Conservation (phyloP, 169 alveolate genomes). For the Cystoisospora suis region DNA sequence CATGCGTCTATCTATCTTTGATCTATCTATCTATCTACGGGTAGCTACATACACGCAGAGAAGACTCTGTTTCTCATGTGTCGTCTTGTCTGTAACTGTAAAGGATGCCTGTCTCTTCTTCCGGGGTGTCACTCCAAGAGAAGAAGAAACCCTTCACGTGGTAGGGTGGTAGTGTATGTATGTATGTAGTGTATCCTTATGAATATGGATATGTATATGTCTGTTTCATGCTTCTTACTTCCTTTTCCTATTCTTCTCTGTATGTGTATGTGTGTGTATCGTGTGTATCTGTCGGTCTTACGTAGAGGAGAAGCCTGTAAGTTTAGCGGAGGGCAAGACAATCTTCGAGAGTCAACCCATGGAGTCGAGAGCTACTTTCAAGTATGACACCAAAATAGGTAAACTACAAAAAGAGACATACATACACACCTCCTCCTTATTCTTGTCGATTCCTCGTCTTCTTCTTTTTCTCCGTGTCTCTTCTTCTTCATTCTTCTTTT, state of each 20-base stretch:
- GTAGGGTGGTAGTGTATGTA: too few relatives aligned
- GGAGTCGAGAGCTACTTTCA: background rate
- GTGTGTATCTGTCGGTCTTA: background rate
- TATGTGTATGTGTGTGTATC: background rate
- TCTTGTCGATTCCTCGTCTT: background rate
- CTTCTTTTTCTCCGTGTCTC: background rate
- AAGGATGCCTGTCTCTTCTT: too few relatives aligned
- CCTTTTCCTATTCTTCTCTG: background rate
- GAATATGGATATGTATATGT: background rate
- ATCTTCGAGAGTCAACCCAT: constrained; percentile 32
- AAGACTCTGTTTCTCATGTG: too few relatives aligned
- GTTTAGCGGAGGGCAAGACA: background rate
- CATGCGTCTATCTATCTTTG: too few relatives aligned
- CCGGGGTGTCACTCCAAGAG: too few relatives aligned
- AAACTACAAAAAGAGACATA: background rate
- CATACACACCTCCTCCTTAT: background rate
- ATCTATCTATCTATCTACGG: too few relatives aligned
- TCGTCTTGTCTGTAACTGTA: too few relatives aligned
- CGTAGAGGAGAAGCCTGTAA: background rate
- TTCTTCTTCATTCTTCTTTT: background rate
- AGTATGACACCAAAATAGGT: constrained; percentile 13
- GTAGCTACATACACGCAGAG: background rate
- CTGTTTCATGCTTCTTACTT: background rate
- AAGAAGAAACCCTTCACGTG: too few relatives aligned
- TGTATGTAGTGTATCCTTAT: background rate